A percentile compares a stretch with the other conserved stretches of the same genome.
Evolutionary conservation across 2,329 filamentous ascomycete species (phyloP).

Genomic region (Trichoderma simmonsii): DNA sequence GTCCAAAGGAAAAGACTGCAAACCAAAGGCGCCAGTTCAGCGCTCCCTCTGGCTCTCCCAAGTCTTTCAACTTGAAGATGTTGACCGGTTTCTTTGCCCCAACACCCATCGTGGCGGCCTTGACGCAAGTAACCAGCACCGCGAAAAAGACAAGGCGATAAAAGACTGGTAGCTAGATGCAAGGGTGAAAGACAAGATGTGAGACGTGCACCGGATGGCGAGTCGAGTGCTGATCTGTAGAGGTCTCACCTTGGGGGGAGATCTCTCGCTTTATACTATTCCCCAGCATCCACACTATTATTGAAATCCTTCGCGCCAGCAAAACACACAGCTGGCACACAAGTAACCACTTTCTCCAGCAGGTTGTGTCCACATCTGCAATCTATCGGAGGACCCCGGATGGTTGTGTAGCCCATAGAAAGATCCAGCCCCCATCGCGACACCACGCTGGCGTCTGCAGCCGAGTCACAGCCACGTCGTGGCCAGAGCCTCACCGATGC

Average conservation of each 20-base stretch:
- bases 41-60: constrained; percentile 65
- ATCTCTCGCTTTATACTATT: neutral
- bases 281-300: neutral
- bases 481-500: neutral
- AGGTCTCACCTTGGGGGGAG: neutral
- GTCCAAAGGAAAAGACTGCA: constrained; percentile 68
- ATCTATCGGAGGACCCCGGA: neutral
- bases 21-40: constrained; percentile 80
- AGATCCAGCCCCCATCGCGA: neutral
- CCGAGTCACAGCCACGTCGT: neutral
- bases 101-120: constrained; percentile 42
- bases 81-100: constrained; percentile 56
- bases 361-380: neutral
- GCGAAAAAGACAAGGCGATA: neutral
- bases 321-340: neutral
- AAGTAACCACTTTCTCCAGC: neutral
- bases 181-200: neutral
- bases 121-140: neutral
- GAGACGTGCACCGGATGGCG: neutral
- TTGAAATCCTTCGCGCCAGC: neutral
- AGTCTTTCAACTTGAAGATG: constrained; percentile 61
- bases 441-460: neutral
- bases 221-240: neutral
- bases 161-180: neutral
- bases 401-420: neutral